Evolutionary conservation across 768 basidiomycete species (phyloP), one percentile per base, ranked within the genome.

Genomic region (Termitomyces heimii): DNA sequence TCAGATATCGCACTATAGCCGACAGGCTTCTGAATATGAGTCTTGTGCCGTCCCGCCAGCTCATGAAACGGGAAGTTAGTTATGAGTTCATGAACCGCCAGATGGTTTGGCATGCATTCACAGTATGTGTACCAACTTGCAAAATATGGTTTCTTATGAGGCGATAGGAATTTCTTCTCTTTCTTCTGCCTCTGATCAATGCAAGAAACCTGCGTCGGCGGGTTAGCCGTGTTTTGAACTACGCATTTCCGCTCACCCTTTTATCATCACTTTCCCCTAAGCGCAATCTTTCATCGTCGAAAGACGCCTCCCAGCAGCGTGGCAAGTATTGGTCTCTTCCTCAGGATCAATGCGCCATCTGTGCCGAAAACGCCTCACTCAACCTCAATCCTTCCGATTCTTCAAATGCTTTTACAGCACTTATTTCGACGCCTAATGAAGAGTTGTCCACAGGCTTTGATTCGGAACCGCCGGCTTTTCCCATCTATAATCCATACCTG

Each of bases 51-150:
- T 78, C 89, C 0, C 82, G 84, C 32, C 74, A 79, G 42, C 80
- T 87, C 34, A 79, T 86, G 35, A 85, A 83, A 59, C 83, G 90
- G 18, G 88, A 95, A 63, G 90, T 98, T 51, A 96, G 92, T 66
- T 99, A 97, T 71, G 97, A 98, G 67, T 98, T 94, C 66, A 96
- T 98, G 92, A 98, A 98, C 65, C 89, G 97, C 63, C 96, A 98
- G 70, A 91, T 99, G 82, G 97, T 99, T 54, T 99, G 97, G 97
- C 92, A 95, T 67, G 92, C 94, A 0, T 96, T 98, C 70, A 98
- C 97, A 7, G 96, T 96, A 66, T 54, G 91, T 73, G 24, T 32
- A 9, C 20, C 10, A n/a, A 24, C 26, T 47, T n/a, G n/a, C 18
- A 50, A 55, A 43, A 57, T n/a, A 60, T 46, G 61, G n/a, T 50